phyloP scores from a whole-genome alignment of 768 basidiomycete genomes.

The Lactarius tabidus region DNA sequence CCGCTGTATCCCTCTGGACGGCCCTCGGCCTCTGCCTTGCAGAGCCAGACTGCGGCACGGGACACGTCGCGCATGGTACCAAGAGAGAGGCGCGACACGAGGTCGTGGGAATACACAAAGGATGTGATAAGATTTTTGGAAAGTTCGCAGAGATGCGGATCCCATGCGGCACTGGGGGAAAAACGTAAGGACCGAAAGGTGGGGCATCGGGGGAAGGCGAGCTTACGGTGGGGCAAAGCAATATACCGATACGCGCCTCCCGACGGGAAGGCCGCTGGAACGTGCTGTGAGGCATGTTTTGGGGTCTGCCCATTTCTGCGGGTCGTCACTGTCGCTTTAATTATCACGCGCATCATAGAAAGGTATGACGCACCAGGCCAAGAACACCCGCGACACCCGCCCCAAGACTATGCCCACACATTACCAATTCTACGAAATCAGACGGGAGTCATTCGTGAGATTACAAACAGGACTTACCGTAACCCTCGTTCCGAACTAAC shows the following conservation, averaged over 20 bases:
- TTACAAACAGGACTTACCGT: constrained; percentile 46
- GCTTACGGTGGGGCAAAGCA: constrained; percentile 78
- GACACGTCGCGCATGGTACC: constrained; percentile 74
- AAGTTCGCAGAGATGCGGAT: constrained; percentile 55
- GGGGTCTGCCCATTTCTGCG: constrained; percentile 83
- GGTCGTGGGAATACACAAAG: constrained; percentile 78
- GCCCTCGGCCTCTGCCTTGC: constrained; percentile 53
- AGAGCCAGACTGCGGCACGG: constrained; percentile 75
- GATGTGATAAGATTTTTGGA: constrained; percentile 65
- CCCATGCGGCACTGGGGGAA: constrained; percentile 52
- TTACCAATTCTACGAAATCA: constrained; percentile 50
- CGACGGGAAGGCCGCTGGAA: constrained; percentile 66
- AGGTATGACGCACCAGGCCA: constrained; percentile 51
- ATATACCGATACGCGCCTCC: constrained; percentile 65
- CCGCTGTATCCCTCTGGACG: constrained; percentile 39
- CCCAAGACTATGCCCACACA: constrained; percentile 82
- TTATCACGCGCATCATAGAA: constrained; percentile 5
- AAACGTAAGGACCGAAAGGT: background rate
- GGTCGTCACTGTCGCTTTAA: background rate
- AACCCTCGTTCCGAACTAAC: constrained; percentile 61
- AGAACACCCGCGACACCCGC: constrained; percentile 76
- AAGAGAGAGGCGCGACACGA: constrained; percentile 73
- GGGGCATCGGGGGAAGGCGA: background rate
- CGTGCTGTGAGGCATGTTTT: constrained; percentile 63
- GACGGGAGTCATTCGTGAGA: background rate